Evolutionary conservation across 1,284 basidiomycete genomes (phyloP).

Genomic region (Microbotryomycetes sp.): DNA sequence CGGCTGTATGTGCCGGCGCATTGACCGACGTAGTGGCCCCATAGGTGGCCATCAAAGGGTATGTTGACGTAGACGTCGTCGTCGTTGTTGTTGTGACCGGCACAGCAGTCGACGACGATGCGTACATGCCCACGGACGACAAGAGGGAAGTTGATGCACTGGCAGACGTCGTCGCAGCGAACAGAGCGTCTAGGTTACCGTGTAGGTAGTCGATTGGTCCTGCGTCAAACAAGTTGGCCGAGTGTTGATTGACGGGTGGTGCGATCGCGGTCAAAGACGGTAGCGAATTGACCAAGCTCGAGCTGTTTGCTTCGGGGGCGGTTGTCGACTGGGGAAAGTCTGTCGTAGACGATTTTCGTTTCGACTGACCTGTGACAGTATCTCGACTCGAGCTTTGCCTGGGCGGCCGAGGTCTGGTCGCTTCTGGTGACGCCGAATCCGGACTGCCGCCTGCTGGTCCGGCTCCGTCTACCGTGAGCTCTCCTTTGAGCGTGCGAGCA

Average conservation of each 20-base stretch:
- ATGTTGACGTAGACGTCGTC: not conserved
- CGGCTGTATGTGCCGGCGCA: not conserved
- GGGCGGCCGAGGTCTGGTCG: not conserved
- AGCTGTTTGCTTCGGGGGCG: not conserved
- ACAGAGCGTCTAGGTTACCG: not conserved
- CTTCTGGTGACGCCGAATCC: not conserved
- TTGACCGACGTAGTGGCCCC: too few relatives aligned
- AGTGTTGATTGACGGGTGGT: not conserved
- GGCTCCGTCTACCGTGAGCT: constrained; percentile 6
- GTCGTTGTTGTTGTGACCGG: not conserved
- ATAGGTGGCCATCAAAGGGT: not conserved
- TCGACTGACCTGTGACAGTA: not conserved
- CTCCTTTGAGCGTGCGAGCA: constrained; percentile 11
- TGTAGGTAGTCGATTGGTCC: not conserved
- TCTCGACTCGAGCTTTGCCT: not conserved
- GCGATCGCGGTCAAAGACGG: not conserved
- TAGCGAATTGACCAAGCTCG: not conserved
- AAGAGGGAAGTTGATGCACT: not conserved
- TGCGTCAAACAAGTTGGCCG: not conserved
- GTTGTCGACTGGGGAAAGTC: not conserved
- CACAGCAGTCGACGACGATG: not conserved
- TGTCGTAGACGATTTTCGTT: not conserved
- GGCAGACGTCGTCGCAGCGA: not conserved
- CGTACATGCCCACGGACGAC: not conserved
- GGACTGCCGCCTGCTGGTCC: not conserved